Evolutionary conservation across 495 filamentous ascomycete species (phyloP), one percentile per base, ranked within the genome.

Genomic region (Thermothielavioides terrestris): DNA sequence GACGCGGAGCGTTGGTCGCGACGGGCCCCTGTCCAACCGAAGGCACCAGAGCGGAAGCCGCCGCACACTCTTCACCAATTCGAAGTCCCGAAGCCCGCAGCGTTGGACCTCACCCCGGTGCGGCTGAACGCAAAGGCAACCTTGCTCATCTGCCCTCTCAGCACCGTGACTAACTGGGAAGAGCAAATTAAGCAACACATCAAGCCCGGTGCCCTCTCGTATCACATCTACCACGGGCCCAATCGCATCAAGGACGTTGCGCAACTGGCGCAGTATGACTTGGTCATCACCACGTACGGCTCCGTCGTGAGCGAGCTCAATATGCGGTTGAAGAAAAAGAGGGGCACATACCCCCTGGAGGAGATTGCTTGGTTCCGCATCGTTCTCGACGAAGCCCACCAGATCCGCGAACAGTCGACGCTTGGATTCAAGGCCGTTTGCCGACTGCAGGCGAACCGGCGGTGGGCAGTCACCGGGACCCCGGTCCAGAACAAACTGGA

Each of bases 391-490:
- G 92, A 98, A 67, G 92, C 90, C 12, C 92, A 98, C 68, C 84
- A 82, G 59, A 96, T 98, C 55, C 83, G 92, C 9, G 88, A 94
- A 57, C 85, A 87, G 54, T 75, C 71, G 15, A 91, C 90, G 0
- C 69, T 82, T 45, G 83, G 88, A 43, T 90, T 87, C 10, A 85
- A 88, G 60, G 83, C 86, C 1, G 83, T 91, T n/a, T 85, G 88
- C 55, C 75, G 79, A n/a, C 72, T 98, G 10, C 75, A 84, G 42
- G 85, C 88, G 5, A 77, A 86, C 57, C 80, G 92, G 21, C 82
- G 89, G 15, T 98, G 92, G 92, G 90, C 92, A 1, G 89, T 98
- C 8, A 97, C 92, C 2, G 90, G 91, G 37, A 94, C 88, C 0
- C 87, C 89, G 0, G 84, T 92, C 14, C 87, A 94, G 61, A 96